Evolutionary conservation across 2,329 filamentous ascomycete genomes (phyloP), one percentile per base, ranked within the genome.

Genomic region (Cercospora sp.): DNA sequence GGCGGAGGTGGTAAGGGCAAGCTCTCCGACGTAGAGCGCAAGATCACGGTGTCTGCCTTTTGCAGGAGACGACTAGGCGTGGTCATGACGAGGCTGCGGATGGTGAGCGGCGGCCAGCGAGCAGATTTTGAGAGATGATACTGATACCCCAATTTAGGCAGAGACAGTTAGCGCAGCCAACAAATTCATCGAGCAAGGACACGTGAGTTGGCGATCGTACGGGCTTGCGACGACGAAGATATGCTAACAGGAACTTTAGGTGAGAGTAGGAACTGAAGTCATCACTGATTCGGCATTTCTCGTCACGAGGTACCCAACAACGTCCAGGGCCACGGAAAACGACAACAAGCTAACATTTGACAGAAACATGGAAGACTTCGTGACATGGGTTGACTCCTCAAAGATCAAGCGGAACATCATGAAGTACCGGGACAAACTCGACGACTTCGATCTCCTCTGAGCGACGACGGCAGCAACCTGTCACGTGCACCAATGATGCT

Each of bases 341-440:
- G 10, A 43, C 13, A 1, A 55, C 12, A 8, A 26, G 34, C 61
- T 69, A 53, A 70, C 37, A 32, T 6, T 6, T 1, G 18, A 37
- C 59, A 82, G 94, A 72, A 91, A 89, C 69, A 92, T 97, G 86
- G 94, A 98, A 82, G 94, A 98, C 81, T 97, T 96, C 79, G 91
- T 98, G 18, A 97, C 94, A 0, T 98, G 94, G 94, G 90, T 94
- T 9, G 92, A 96, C 76, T 93, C 92, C 69, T 96, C 92, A 81
- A 97, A 97, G 91, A 94, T 98, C 80, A 97, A 97, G 90, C 88
- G 91, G 78, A 95, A 93, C 78, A 97, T 97, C 72, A 90, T 97
- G 88, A 92, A 92, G 81, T 98, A 97, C 79, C 89, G 93, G 75
- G 93, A 97, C 81, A 92, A 97, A 84, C 81, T 97, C 81, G 94